Conservation (phyloP, 2,329 filamentous ascomycete genomes). For the Pezicula radicicola region DNA sequence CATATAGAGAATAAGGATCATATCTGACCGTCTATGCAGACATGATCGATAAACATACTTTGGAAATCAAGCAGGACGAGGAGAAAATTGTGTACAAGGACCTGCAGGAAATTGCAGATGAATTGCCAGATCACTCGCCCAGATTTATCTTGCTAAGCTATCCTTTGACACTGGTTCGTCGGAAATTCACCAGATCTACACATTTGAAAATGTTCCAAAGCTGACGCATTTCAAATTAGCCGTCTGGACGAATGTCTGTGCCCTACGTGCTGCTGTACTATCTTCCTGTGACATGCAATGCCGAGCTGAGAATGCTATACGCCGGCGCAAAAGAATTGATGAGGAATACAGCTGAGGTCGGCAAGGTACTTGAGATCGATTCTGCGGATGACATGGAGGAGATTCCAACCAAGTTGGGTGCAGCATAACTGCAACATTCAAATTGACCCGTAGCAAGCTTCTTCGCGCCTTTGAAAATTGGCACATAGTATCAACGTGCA, state of each 20-base stretch:
- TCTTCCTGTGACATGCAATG: conserved; percentile 87
- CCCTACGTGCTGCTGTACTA: conserved; percentile 96
- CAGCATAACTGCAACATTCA: neutral
- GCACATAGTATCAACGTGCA: no score
- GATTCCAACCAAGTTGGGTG: conserved; percentile 65
- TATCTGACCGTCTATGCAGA: conserved; percentile 48
- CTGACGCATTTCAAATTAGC: conserved; percentile 41
- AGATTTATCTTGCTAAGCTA: conserved; percentile 90
- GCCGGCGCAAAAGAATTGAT: conserved; percentile 95
- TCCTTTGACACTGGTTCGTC: conserved; percentile 75
- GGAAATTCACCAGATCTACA: neutral
- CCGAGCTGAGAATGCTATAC: conserved; percentile 86
- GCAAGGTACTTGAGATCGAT: conserved; percentile 80
- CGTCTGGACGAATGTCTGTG: conserved; percentile 79
- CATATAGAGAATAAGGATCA: neutral
- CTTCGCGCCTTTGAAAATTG: no score
- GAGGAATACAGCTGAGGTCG: conserved; percentile 89
- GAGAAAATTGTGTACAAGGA: conserved; percentile 75
- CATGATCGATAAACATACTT: conserved; percentile 82
- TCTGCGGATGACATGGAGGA: conserved; percentile 76
- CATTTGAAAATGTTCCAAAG: neutral
- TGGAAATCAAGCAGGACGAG: conserved; percentile 85
- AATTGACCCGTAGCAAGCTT: no score
- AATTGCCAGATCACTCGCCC: conserved; percentile 88
- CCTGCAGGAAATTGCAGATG: conserved; percentile 78